phyloP scores from a whole-genome alignment of 2,329 filamentous ascomycete genomes.

The Rachicladosporium sp. region DNA sequence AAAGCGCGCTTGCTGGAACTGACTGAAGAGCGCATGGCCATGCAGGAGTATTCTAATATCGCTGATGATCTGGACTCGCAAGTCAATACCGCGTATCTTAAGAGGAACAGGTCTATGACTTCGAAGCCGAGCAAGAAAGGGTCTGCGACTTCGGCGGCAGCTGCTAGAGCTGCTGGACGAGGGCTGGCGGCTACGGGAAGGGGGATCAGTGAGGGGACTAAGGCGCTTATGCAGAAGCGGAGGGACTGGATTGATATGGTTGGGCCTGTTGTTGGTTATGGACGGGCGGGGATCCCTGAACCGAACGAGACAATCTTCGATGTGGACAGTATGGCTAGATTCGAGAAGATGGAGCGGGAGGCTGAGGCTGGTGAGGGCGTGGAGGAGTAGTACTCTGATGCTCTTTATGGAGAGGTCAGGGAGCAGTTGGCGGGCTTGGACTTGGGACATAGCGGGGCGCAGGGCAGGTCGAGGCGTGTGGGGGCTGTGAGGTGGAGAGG shows the following conservation, averaged over 20 bases:
- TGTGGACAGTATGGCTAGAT: conserved; percentile 55
- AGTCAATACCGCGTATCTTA: conserved; percentile 88
- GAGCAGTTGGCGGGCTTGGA: not conserved
- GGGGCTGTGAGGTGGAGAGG: no score
- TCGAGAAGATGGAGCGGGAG: conserved; percentile 65
- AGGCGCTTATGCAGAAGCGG: conserved; percentile 83
- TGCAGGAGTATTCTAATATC: conserved; percentile 94
- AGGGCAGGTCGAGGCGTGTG: no score
- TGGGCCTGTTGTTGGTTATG: conserved; percentile 78
- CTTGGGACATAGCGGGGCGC: no score
- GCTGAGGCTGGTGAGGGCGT: conserved; percentile 54
- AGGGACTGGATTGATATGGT: conserved; percentile 84
- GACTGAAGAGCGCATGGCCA: conserved; percentile 83
- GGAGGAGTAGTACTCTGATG: conserved; percentile 8
- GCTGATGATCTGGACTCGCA: conserved; percentile 92
- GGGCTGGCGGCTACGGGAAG: conserved; percentile 43
- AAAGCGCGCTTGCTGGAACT: conserved; percentile 79
- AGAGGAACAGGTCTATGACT: conserved; percentile 90
- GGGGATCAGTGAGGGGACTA: conserved; percentile 80
- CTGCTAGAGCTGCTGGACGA: no score
- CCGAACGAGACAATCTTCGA: conserved; percentile 70
- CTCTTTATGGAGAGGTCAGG: not conserved
- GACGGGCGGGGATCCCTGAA: conserved; percentile 61
- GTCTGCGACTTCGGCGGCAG: no score
- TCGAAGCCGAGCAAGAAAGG: conserved; percentile 72